These are phyloP conservation scores for Gautieria morchelliformis DNA, from an alignment of 768 basidiomycete species.

Conservation along the genomic window DNA sequence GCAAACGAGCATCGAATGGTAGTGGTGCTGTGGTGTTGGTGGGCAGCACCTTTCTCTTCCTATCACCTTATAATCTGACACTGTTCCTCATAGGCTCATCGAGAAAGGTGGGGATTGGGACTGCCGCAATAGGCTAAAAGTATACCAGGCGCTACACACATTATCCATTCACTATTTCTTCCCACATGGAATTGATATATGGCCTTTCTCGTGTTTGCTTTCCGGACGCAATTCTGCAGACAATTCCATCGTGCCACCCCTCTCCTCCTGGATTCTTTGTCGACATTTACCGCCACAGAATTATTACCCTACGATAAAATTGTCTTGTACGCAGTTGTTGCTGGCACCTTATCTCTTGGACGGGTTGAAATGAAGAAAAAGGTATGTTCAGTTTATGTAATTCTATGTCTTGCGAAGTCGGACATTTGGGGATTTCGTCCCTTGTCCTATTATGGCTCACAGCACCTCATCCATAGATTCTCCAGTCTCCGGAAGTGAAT, in stretches of 20 bases:
- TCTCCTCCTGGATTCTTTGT: slow-evolving; percentile 82
- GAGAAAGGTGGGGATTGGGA: slow-evolving; percentile 99
- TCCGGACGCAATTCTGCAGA: slow-evolving; percentile 19
- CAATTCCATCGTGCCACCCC: slow-evolving; percentile 84
- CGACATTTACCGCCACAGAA: slow-evolving; percentile 91
- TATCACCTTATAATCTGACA: not conserved
- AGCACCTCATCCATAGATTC: slow-evolving; percentile 41
- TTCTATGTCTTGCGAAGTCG: no score
- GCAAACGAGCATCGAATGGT: slow-evolving; percentile 55
- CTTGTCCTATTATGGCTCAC: not conserved
- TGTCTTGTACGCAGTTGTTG: slow-evolving; percentile 74
- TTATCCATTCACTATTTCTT: slow-evolving; percentile 46
- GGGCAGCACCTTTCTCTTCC: not conserved
- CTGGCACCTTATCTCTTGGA: slow-evolving; percentile 65
- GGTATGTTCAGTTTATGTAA: slow-evolving; percentile 29
- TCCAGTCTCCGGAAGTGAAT: slow-evolving; percentile 79
- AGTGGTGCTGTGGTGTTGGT: slow-evolving; percentile 37
- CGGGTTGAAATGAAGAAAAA: slow-evolving; percentile 88
- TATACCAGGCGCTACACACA: slow-evolving; percentile 81
- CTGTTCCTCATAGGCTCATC: slow-evolving; percentile 49
- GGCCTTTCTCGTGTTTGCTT: not conserved
- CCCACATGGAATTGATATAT: not conserved
- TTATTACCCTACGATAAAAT: slow-evolving; percentile 84
- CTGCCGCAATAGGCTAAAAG: slow-evolving; percentile 90
- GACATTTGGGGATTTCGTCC: not conserved